phyloP scores from a whole-genome alignment of 805 yeast species.

The Starmerella ratchasimensis region DNA sequence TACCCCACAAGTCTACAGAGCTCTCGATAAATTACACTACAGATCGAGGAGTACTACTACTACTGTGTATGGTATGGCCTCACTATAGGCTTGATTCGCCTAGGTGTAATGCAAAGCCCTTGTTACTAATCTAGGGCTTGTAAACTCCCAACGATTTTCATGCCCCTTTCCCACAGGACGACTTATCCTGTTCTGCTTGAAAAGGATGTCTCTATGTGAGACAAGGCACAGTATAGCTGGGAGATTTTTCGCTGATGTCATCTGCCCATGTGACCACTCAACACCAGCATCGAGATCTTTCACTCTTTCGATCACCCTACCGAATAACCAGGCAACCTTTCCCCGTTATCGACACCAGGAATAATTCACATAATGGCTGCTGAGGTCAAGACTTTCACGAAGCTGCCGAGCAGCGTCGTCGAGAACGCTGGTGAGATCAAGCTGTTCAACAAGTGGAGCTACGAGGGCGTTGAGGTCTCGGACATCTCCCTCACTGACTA shows the following conservation, averaged over 20 bases:
- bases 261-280: constrained; percentile 13
- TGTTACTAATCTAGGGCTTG: constrained; percentile 9
- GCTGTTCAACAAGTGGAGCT: constrained; percentile 99
- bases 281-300: constrained; percentile 2
- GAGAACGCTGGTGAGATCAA: constrained; percentile 92
- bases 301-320: too few relatives aligned
- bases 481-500: constrained; percentile 97
- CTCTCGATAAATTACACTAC: too few relatives aligned
- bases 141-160: too few relatives aligned
- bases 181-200: too few relatives aligned
- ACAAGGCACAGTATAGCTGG: neutral
- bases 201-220: too few relatives aligned
- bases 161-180: too few relatives aligned
- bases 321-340: too few relatives aligned
- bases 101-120: too few relatives aligned
- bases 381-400: constrained; percentile 82
- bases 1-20: too few relatives aligned
- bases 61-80: too few relatives aligned
- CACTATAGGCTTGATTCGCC: too few relatives aligned
- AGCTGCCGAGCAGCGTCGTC: constrained; percentile 93
- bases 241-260: neutral
- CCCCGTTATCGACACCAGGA: neutral
- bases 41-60: too few relatives aligned
- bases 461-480: constrained; percentile 92
- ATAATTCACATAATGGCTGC: constrained; percentile 25